A percentile compares a stretch with the other conserved stretches of the same genome.
Evolutionary conservation across 352 stramenopile species (phyloP).

Genomic region (Pythium rhizo-oryzae): DNA sequence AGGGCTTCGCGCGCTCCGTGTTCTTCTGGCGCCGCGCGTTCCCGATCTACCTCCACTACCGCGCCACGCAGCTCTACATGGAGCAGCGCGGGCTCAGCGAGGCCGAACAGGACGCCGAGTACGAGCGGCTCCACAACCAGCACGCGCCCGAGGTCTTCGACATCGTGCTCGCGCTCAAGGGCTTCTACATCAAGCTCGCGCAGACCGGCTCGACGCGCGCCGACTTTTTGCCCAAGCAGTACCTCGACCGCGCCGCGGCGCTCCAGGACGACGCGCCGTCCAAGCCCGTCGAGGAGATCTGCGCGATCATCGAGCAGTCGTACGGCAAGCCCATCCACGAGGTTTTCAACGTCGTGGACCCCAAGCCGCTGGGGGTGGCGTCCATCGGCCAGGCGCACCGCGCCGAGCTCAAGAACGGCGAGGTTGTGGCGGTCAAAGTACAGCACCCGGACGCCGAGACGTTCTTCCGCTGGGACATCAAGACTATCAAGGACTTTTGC

Average conservation of each 20-base stretch:
- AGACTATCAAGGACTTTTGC: constrained; percentile 96
- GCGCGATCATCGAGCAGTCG: constrained; percentile 71
- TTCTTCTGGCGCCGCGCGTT: constrained; percentile 90
- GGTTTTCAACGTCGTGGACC: constrained; percentile 66
- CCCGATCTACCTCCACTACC: constrained; percentile 87
- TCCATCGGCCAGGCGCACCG: constrained; percentile 87
- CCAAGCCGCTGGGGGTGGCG: constrained; percentile 73
- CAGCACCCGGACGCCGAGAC: constrained; percentile 94
- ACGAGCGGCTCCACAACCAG: constrained; percentile 75
- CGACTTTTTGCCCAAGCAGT: constrained; percentile 83
- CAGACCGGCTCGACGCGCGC: constrained; percentile 81
- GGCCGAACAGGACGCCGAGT: constrained; percentile 63
- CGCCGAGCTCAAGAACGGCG: constrained; percentile 64
- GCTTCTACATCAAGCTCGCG: constrained; percentile 89
- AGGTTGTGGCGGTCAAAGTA: constrained; percentile 90
- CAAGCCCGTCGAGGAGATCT: constrained; percentile 75
- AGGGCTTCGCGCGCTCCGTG: constrained; percentile 78
- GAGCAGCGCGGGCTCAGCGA: constrained; percentile 47
- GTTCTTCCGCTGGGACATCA: constrained; percentile 95
- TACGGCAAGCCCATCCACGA: constrained; percentile 60
- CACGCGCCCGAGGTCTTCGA: constrained; percentile 81
- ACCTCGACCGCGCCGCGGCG: constrained; percentile 67
- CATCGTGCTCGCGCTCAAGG: constrained; percentile 84
- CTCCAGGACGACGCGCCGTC: constrained; percentile 82
- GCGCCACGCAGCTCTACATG: constrained; percentile 75